phyloP scores from a whole-genome alignment of 2,329 filamentous ascomycete genomes.

The Fusarium sp. region DNA sequence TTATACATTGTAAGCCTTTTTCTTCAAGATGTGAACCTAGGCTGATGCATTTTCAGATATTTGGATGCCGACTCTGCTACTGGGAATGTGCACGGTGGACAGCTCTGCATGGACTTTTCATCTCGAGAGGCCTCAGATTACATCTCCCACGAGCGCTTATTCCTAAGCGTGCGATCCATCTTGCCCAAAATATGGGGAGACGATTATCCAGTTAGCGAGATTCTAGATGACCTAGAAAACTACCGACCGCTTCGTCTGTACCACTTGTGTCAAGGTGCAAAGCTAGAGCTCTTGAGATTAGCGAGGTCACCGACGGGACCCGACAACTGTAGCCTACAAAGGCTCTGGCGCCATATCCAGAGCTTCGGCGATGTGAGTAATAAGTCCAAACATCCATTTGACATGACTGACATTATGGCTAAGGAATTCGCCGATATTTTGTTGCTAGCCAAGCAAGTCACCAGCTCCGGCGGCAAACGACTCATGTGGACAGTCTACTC shows the following conservation, averaged over 20 bases:
- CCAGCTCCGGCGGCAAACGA: conserved; percentile 30
- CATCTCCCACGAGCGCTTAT: conserved; percentile 39
- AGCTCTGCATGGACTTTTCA: conserved; percentile 35
- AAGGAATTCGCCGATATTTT: conserved; percentile 40
- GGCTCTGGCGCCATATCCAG: conserved; percentile 27
- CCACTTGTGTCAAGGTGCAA: conserved; percentile 37
- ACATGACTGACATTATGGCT: not conserved
- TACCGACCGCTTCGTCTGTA: conserved; percentile 33
- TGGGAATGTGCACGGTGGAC: conserved; percentile 23
- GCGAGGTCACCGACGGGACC: conserved; percentile 9
- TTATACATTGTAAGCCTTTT: conserved; percentile 29
- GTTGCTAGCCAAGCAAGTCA: conserved; percentile 1
- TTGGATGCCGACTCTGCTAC: conserved; percentile 38
- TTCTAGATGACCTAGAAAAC: conserved; percentile 39
- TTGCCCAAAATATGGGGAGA: conserved; percentile 41
- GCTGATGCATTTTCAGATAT: conserved; percentile 12
- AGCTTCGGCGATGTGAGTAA: conserved; percentile 34
- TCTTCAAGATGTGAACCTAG: fast-evolving
- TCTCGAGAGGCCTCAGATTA: conserved; percentile 36
- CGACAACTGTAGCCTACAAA: not conserved
- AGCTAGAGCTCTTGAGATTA: conserved; percentile 31
- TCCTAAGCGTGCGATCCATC: conserved; percentile 31
- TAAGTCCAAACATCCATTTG: no score
- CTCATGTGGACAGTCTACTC: conserved; percentile 42
- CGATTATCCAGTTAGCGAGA: conserved; percentile 30